Evolutionary conservation across 1,139 yeast species (phyloP).

Genomic region (Candida pseudoviswanathii): DNA sequence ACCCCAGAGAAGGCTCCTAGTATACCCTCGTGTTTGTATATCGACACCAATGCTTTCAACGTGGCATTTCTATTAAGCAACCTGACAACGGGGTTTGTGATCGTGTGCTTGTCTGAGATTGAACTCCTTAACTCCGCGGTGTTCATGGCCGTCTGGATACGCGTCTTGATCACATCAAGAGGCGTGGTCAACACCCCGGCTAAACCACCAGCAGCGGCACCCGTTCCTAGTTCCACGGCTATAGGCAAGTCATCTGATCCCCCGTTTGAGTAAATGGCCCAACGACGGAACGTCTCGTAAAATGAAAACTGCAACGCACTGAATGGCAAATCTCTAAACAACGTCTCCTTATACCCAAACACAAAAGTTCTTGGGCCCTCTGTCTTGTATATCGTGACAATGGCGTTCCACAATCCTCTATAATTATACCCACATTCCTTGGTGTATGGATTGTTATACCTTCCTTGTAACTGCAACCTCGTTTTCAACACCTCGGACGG

Average conservation of each 20-base stretch:
- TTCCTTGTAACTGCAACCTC: slow-evolving; percentile 88
- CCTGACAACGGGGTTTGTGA: slow-evolving; percentile 12
- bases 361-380: slow-evolving; percentile 82
- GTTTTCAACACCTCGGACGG: slow-evolving; percentile 97
- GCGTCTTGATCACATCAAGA: slow-evolving; percentile 88
- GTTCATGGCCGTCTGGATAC: slow-evolving; percentile 71
- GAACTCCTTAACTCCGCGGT: slow-evolving; percentile 14
- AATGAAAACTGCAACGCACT: slow-evolving; percentile 96
- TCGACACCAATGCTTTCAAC: slow-evolving; percentile 59
- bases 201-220: slow-evolving; percentile 95
- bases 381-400: slow-evolving; percentile 55
- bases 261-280: slow-evolving; percentile 51
- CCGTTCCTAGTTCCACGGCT: slow-evolving; percentile 70
- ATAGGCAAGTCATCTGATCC: slow-evolving; percentile 54
- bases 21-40: slow-evolving; percentile 75
- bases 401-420: slow-evolving; percentile 68
- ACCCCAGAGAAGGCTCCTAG: slow-evolving; percentile 88
- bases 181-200: slow-evolving; percentile 88
- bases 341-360: slow-evolving; percentile 91
- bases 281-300: slow-evolving; percentile 78
- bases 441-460: slow-evolving; percentile 76
- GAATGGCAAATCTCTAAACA: slow-evolving; percentile 89
- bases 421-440: slow-evolving; percentile 83
- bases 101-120: slow-evolving; percentile 12
- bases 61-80: slow-evolving; percentile 56